A percentile compares a stretch with the other conserved stretches of the same genome.
Evolutionary conservation across 2,329 filamentous ascomycete species (phyloP).

Genomic region (Alternaria tenuissima): DNA sequence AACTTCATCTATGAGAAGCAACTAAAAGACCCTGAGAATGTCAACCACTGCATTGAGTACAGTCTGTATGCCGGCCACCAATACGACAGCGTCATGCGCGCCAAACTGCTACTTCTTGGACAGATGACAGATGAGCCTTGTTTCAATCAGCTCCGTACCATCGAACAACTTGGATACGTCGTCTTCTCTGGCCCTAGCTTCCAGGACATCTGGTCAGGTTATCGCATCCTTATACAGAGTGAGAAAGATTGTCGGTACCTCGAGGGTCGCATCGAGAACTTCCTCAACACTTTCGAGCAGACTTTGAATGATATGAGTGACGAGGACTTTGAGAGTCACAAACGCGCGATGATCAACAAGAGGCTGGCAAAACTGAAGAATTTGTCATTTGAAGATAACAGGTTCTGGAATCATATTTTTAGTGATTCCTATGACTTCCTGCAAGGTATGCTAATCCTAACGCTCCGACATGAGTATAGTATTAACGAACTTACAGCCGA

Average conservation of each 20-base stretch:
- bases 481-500: constrained; percentile 62
- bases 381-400: constrained; percentile 79
- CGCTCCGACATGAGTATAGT: not conserved
- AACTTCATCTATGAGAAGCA: constrained; percentile 85
- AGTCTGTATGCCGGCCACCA: constrained; percentile 54
- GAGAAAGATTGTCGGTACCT: constrained; percentile 85
- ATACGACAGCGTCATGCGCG: constrained; percentile 72
- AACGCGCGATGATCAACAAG: constrained; percentile 86
- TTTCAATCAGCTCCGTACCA: constrained; percentile 93
- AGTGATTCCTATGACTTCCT: constrained; percentile 91
- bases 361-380: constrained; percentile 93
- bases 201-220: constrained; percentile 77
- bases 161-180: constrained; percentile 96
- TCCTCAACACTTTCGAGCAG: constrained; percentile 73
- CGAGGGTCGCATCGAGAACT: constrained; percentile 85
- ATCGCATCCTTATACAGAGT: constrained; percentile 57
- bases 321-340: constrained; percentile 87
- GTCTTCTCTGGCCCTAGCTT: constrained; percentile 83
- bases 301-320: constrained; percentile 79
- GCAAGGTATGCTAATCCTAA: constrained; percentile 66
- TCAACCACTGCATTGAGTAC: constrained; percentile 66
- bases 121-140: constrained; percentile 93
- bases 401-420: constrained; percentile 86
- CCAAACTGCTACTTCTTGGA: constrained; percentile 81
- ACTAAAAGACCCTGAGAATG: constrained; percentile 85